Conservation (phyloP, 106 monocot genomes). For the Chionographis japonica region DNA sequence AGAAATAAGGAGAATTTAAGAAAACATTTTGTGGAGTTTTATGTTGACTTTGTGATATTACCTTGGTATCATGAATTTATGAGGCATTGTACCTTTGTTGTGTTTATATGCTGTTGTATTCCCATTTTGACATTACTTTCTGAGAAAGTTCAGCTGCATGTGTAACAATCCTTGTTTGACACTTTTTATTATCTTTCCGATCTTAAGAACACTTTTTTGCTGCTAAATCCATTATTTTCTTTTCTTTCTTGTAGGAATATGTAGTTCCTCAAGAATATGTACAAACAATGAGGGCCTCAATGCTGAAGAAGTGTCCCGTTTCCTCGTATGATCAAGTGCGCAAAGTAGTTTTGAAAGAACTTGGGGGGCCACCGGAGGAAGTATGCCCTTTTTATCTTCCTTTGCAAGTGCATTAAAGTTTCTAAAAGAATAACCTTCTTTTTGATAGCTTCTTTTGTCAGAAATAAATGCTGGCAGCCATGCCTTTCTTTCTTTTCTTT, state of each 20-base stretch:
- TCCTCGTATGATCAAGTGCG: slow-evolving; percentile 88
- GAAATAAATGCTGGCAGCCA: too few species aligned
- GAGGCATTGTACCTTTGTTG: too few species aligned
- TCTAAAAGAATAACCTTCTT: too few species aligned
- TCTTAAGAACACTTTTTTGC: background rate
- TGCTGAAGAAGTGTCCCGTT: slow-evolving; percentile 88
- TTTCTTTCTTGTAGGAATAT: slow-evolving; percentile 56
- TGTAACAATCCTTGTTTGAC: background rate
- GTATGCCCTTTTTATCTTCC: slow-evolving; percentile 27
- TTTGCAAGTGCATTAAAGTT: background rate
- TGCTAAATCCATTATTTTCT: background rate
- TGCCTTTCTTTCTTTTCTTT: too few species aligned
- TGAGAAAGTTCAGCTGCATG: background rate
- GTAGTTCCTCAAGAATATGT: slow-evolving; percentile 90
- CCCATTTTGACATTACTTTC: background rate
- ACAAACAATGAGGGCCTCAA: slow-evolving; percentile 76
- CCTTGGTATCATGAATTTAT: too few species aligned
- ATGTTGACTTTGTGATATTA: too few species aligned
- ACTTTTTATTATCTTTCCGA: too few species aligned
- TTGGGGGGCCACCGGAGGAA: slow-evolving; percentile 74
- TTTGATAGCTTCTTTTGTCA: too few species aligned
- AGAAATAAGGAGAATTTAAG: too few species aligned
- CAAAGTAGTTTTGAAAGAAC: slow-evolving; percentile 63
- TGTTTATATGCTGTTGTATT: too few species aligned
- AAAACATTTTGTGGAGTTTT: too few species aligned